Evolutionary conservation across 805 yeast species (phyloP).

Genomic region (Saccharomycopsis lassenensis): DNA sequence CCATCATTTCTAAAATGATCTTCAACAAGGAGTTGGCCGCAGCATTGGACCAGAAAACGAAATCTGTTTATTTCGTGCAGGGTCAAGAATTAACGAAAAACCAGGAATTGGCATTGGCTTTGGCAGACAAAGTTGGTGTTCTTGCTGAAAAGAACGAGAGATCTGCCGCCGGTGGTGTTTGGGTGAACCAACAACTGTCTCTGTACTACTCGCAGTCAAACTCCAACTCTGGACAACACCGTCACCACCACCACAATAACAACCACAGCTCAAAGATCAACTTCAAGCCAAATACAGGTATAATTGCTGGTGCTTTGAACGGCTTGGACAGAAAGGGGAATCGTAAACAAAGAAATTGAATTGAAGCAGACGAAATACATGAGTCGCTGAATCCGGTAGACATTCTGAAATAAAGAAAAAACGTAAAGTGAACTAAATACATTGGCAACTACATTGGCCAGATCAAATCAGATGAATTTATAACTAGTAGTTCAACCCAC

Average conservation of each 20-base stretch:
- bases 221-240: conserved; percentile 16
- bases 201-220: conserved; percentile 17
- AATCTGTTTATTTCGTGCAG: conserved; percentile 54
- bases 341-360: too few species aligned
- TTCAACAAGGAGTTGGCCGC: conserved; percentile 70
- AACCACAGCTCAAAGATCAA: conserved; percentile 23
- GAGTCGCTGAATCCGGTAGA: too few species aligned
- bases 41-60: conserved; percentile 53
- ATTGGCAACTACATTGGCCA: too few species aligned
- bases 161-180: conserved; percentile 67
- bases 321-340: conserved; percentile 27
- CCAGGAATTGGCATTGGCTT: conserved; percentile 76
- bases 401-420: too few species aligned
- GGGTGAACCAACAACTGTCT: conserved; percentile 20
- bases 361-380: too few species aligned
- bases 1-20: conserved; percentile 65
- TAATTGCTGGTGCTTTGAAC: conserved; percentile 28
- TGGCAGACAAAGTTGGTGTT: conserved; percentile 72
- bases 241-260: conserved; percentile 21
- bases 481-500: conserved; percentile 34
- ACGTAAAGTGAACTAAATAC: too few species aligned
- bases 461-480: too few species aligned
- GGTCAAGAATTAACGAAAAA: conserved; percentile 74
- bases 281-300: conserved; percentile 26
- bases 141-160: conserved; percentile 80